Conservation (phyloP, 2,329 filamentous ascomycete genomes). For the Aspergillus intermedius region DNA sequence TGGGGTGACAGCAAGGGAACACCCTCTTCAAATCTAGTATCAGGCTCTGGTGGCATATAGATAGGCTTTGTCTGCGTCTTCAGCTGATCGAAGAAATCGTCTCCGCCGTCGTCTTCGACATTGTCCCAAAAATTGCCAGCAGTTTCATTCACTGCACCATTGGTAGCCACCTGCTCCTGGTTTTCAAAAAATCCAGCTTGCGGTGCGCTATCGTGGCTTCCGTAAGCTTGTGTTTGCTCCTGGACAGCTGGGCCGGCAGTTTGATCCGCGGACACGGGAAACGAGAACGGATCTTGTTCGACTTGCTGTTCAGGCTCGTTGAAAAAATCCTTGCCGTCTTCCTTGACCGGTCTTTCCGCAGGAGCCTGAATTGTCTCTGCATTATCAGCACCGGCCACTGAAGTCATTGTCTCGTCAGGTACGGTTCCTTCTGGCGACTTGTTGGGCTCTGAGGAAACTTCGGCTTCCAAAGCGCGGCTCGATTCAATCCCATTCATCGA, state of each 20-base stretch:
- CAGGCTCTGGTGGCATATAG: constrained; percentile 34
- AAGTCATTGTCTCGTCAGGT: background rate
- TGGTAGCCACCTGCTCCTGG: constrained; percentile 3
- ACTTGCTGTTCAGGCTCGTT: background rate
- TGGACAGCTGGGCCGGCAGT: background rate
- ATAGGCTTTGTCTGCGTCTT: constrained; percentile 36
- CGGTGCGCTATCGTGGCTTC: background rate
- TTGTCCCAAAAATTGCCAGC: constrained; percentile 39
- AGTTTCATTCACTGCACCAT: constrained; percentile 9
- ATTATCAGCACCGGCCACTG: background rate
- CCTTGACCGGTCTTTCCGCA: background rate
- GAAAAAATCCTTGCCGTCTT: background rate
- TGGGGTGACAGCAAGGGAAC: constrained; percentile 51
- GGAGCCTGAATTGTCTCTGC: background rate
- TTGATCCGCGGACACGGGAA: background rate
- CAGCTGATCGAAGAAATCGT: constrained; percentile 57
- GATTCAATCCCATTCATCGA: background rate
- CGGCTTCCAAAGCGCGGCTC: background rate
- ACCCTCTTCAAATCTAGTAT: constrained; percentile 64
- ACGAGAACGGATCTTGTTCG: background rate
- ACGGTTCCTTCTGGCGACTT: background rate
- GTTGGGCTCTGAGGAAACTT: background rate
- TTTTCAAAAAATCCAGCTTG: constrained; percentile 3
- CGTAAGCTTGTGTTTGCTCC: background rate
- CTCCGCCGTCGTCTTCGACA: constrained; percentile 40